Evolutionary conservation across 2,329 filamentous ascomycete species (phyloP).

Genomic region (Neofusicoccum umdonicola): DNA sequence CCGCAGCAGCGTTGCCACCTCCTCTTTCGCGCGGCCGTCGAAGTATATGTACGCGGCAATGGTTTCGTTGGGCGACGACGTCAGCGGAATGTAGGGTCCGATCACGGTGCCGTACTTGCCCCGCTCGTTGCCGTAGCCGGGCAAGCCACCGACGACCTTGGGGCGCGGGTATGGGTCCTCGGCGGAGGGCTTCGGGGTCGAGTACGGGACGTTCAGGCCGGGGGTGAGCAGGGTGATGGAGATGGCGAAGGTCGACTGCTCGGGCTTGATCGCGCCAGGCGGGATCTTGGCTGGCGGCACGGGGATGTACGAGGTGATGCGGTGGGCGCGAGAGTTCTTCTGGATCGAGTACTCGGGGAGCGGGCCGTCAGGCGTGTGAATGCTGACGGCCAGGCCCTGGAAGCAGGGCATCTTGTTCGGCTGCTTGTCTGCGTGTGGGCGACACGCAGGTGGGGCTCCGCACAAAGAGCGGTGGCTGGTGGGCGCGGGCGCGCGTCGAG

Average conservation of each 20-base stretch:
- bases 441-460: slow-evolving; percentile 7
- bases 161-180: slow-evolving; percentile 78
- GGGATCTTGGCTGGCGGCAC: slow-evolving; percentile 84
- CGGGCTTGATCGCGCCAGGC: slow-evolving; percentile 66
- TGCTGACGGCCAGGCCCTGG: slow-evolving; percentile 97
- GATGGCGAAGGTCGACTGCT: slow-evolving; percentile 95
- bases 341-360: slow-evolving; percentile 92
- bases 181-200: slow-evolving; percentile 74
- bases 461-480: slow-evolving; percentile 17
- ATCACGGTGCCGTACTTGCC: slow-evolving; percentile 59
- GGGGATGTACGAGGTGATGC: slow-evolving; percentile 96
- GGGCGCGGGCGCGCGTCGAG: background rate
- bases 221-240: slow-evolving; percentile 94
- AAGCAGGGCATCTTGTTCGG: slow-evolving; percentile 77
- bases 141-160: slow-evolving; percentile 73
- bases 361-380: slow-evolving; percentile 77
- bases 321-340: slow-evolving; percentile 83
- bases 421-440: background rate
- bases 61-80: slow-evolving; percentile 90
- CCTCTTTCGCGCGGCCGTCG: slow-evolving; percentile 90
- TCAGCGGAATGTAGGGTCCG: slow-evolving; percentile 86
- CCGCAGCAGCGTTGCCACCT: slow-evolving; percentile 88
- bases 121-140: slow-evolving; percentile 52
- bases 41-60: slow-evolving; percentile 99
- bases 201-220: slow-evolving; percentile 86